Percentiles rank a stretch among this genome's conserved stretches.
Conservation (phyloP, 2,329 filamentous ascomycete species). For the Zymoseptoria crescenta region DNA sequence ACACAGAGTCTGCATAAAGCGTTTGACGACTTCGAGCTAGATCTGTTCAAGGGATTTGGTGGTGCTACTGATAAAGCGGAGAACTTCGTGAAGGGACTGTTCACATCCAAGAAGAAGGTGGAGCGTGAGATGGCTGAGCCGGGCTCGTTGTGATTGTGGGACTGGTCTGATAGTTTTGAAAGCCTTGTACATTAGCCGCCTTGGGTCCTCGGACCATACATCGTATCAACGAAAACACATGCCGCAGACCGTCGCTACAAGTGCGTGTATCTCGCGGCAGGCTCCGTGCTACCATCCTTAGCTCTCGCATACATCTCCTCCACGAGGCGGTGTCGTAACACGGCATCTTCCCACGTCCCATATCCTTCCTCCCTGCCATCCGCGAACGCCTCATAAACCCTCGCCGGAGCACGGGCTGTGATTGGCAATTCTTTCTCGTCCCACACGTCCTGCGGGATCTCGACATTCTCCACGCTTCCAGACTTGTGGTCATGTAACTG, state of each 20-base stretch:
- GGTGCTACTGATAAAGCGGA: not conserved
- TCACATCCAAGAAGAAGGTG: not conserved
- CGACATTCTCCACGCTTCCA: not conserved
- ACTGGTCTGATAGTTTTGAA: not conserved
- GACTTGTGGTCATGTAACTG: conserved; percentile 5
- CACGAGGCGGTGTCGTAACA: conserved; percentile 2
- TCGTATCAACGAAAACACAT: not conserved
- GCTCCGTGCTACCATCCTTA: not conserved
- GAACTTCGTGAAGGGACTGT: conserved; percentile 1
- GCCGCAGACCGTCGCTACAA: not conserved
- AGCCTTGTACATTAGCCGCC: not conserved
- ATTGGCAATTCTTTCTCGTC: not conserved
- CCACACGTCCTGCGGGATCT: conserved; percentile 1
- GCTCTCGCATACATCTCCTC: conserved; percentile 6
- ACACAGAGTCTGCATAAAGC: conserved; percentile 10
- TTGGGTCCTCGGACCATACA: not conserved
- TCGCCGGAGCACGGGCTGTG: not conserved
- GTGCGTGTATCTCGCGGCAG: not conserved
- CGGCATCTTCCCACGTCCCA: conserved; percentile 4
- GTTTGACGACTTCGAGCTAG: conserved; percentile 23
- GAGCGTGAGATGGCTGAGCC: not conserved
- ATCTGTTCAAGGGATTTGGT: conserved; percentile 12
- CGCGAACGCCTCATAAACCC: conserved; percentile 8
- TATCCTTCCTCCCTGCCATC: conserved; percentile 4
- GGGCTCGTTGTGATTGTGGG: not conserved